A percentile compares a stretch with the other conserved stretches of the same genome.
phyloP scores from a whole-genome alignment of 2,329 filamentous ascomycete species.

The Metarhizium humberi region DNA sequence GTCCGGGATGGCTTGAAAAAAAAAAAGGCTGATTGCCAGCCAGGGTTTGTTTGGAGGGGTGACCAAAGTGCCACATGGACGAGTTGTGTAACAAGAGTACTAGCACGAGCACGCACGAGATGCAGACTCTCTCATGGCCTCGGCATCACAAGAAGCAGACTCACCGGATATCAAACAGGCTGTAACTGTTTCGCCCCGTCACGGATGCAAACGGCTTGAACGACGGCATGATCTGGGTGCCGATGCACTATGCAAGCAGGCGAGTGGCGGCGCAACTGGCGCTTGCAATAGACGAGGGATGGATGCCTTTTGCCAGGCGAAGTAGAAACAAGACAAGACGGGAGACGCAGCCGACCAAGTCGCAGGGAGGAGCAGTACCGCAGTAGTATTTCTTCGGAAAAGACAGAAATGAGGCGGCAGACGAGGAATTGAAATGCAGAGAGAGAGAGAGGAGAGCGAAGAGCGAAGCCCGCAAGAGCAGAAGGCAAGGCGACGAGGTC shows the following conservation, averaged over 20 bases:
- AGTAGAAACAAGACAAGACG: not conserved
- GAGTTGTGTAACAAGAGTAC: too few relatives aligned
- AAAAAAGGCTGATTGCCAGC: too few relatives aligned
- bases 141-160: constrained; percentile 13
- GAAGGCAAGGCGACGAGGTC: not conserved
- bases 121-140: too few relatives aligned
- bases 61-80: too few relatives aligned
- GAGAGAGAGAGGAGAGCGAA: not conserved
- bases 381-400: not conserved
- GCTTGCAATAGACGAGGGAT: not conserved
- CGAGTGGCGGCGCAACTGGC: not conserved
- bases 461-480: not conserved
- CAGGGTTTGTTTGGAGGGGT: too few relatives aligned
- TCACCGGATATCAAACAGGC: constrained; percentile 51
- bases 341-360: not conserved
- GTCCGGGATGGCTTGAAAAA: not conserved
- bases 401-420: not conserved
- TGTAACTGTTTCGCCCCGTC: constrained; percentile 40
- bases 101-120: too few relatives aligned
- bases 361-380: not conserved
- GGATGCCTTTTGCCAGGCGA: not conserved
- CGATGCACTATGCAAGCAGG: not conserved
- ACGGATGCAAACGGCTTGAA: constrained; percentile 47
- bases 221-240: constrained; percentile 36
- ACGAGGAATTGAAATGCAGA: not conserved